These are phyloP conservation scores for Phaffia rhodozyma DNA, from an alignment of 1,284 basidiomycete species.

Conservation along the genomic window DNA sequence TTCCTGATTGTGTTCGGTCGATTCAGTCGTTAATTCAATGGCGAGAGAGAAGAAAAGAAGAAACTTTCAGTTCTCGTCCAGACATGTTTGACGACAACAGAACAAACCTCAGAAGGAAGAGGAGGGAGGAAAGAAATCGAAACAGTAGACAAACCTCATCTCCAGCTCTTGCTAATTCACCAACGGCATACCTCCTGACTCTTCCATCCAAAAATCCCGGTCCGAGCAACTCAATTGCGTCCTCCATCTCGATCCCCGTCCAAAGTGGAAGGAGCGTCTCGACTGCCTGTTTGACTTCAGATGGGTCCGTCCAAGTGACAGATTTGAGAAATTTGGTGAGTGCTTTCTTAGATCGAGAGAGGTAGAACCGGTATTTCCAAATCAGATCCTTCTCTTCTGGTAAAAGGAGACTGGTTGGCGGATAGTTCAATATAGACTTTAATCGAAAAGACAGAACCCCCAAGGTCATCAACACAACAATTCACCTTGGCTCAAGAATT, in stretches of 20 bases:
- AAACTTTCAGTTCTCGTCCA: neutral
- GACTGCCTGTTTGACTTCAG: slow-evolving; percentile 94
- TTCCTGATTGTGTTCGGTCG: slow-evolving; percentile 47
- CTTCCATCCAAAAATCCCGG: slow-evolving; percentile 81
- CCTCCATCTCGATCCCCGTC: slow-evolving; percentile 94
- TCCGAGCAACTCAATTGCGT: slow-evolving; percentile 87
- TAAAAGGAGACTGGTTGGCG: slow-evolving; percentile 75
- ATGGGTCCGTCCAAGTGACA: slow-evolving; percentile 90
- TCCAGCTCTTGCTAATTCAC: slow-evolving; percentile 77
- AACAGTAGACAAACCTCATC: slow-evolving; percentile 58
- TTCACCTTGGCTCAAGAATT: neutral
- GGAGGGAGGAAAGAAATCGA: neutral
- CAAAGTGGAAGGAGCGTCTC: slow-evolving; percentile 91
- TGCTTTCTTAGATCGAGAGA: slow-evolving; percentile 64
- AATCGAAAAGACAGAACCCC: neutral
- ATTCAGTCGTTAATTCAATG: too few relatives aligned
- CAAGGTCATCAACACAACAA: neutral
- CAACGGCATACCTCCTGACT: slow-evolving; percentile 88
- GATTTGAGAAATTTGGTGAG: slow-evolving; percentile 97
- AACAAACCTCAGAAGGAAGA: neutral
- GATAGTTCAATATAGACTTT: slow-evolving; percentile 79
- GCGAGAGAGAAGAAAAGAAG: slow-evolving; percentile 8
- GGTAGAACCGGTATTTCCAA: slow-evolving; percentile 98
- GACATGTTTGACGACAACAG: neutral
- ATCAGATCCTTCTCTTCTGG: slow-evolving; percentile 91